Percentiles rank a stretch among this genome's conserved stretches.
Evolutionary conservation across 441 rosid species (phyloP).

Genomic region (Erodium texanum): DNA sequence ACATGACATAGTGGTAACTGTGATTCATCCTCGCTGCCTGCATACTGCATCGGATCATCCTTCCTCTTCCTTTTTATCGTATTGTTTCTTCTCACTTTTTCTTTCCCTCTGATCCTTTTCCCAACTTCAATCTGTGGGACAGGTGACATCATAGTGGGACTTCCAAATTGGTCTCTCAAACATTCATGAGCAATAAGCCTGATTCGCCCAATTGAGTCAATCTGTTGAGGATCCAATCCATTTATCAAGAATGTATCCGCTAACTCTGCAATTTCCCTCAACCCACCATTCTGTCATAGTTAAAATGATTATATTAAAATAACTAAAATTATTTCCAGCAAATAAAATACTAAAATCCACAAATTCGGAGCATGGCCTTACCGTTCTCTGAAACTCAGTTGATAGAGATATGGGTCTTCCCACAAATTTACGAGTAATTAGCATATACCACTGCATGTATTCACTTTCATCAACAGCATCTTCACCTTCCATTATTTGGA

Average conservation of each 20-base stretch:
- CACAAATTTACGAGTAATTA: conserved; percentile 75
- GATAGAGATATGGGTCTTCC: conserved; percentile 95
- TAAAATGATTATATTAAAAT: not conserved
- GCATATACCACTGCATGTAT: conserved; percentile 73
- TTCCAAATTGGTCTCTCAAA: conserved; percentile 2
- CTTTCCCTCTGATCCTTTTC: conserved; percentile 28
- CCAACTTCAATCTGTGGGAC: conserved; percentile 19
- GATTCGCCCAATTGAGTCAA: not conserved
- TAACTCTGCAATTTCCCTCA: conserved; percentile 70
- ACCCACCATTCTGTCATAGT: conserved; percentile 45
- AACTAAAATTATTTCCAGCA: too few relatives aligned
- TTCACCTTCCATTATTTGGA: conserved; percentile 53
- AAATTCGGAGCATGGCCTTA: not conserved
- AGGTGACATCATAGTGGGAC: conserved; percentile 5
- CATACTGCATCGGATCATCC: conserved; percentile 23
- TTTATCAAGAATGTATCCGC: conserved; percentile 72
- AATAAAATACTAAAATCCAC: too few relatives aligned
- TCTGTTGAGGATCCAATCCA: conserved; percentile 42
- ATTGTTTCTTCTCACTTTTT: conserved; percentile 25
- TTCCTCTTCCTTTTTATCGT: conserved; percentile 23
- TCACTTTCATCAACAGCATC: conserved; percentile 57
- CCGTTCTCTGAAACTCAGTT: conserved; percentile 84
- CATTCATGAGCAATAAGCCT: conserved; percentile 4
- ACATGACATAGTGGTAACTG: conserved; percentile 16
- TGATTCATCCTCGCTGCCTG: conserved; percentile 17